These are phyloP conservation scores for Boletus sensibilis DNA, from an alignment of 768 basidiomycete species.

Conservation along the genomic window DNA sequence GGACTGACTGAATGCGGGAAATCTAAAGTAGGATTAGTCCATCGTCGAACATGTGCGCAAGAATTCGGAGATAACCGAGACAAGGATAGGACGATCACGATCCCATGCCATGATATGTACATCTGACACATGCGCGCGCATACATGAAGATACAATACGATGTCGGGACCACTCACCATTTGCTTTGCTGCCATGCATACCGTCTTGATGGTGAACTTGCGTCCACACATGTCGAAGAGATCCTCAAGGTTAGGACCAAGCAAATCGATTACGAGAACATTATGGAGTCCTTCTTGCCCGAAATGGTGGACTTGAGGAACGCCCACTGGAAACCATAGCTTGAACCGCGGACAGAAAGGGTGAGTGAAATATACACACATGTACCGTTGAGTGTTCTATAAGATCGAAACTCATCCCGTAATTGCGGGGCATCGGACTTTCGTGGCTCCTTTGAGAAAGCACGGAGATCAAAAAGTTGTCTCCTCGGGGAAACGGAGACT, in stretches of 20 bases:
- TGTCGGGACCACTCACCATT: constrained; percentile 63
- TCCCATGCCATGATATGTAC: not conserved
- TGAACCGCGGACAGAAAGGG: constrained; percentile 14
- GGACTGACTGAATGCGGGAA: constrained; percentile 93
- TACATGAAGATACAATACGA: not conserved
- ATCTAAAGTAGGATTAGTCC: constrained; percentile 52
- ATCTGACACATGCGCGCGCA: not conserved
- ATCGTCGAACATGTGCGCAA: not conserved
- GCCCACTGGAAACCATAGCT: constrained; percentile 57
- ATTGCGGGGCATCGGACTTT: constrained; percentile 96
- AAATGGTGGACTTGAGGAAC: constrained; percentile 99
- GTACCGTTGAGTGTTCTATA: constrained; percentile 94
- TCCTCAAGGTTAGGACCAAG: constrained; percentile 98
- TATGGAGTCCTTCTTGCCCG: constrained; percentile 97
- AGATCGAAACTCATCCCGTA: constrained; percentile 95
- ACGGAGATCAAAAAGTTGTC: constrained; percentile 14
- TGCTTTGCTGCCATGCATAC: constrained; percentile 99
- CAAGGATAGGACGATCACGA: not conserved
- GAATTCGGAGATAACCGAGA: constrained; percentile 7
- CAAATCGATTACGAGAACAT: constrained; percentile 91
- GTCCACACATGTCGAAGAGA: constrained; percentile 97
- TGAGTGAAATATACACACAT: constrained; percentile 48
- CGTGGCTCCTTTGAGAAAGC: constrained; percentile 71
- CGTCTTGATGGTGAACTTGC: constrained; percentile 97
- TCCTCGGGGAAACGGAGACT: constrained; percentile 32